Percentiles rank a stretch among this genome's conserved stretches.
Evolutionary conservation across 768 basidiomycete species (phyloP).

Genomic region (Phallus indusiatus): DNA sequence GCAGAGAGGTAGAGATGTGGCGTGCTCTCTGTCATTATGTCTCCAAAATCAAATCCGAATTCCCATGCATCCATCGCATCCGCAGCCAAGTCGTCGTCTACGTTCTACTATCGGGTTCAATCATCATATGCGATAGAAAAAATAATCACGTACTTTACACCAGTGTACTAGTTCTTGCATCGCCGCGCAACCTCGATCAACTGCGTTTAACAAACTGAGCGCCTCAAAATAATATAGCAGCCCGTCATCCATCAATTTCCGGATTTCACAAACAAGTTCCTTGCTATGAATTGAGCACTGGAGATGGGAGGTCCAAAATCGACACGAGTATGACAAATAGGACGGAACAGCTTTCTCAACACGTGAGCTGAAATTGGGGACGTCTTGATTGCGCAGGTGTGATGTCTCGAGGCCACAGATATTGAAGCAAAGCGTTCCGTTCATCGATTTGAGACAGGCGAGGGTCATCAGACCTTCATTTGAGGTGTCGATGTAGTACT

Average conservation of each 20-base stretch:
- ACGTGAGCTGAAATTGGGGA: conserved; percentile 12
- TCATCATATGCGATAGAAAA: neutral
- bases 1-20: conserved; percentile 34
- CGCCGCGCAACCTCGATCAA: conserved; percentile 13
- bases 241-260: conserved; percentile 14
- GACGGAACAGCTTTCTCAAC: conserved; percentile 21
- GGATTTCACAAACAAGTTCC: conserved; percentile 11
- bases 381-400: conserved; percentile 19
- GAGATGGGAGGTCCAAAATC: conserved; percentile 26
- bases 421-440: conserved; percentile 24
- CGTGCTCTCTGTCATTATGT: conserved; percentile 21
- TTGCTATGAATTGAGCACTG: conserved; percentile 6
- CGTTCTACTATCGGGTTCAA: neutral
- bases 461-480: conserved; percentile 17
- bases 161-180: conserved; percentile 1
- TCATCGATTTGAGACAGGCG: conserved; percentile 21
- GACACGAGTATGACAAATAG: conserved; percentile 27
- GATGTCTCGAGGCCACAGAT: conserved; percentile 26
- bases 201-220: conserved; percentile 20
- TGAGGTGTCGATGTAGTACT: conserved; percentile 8
- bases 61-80: conserved; percentile 16
- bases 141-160: neutral
- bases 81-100: neutral
- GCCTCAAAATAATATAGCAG: conserved; percentile 33
- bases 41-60: conserved; percentile 25